Base-by-base conservation (phyloP, 495 filamentous ascomycete genomes). In the Hyphodiscus hymeniophilus region DNA sequence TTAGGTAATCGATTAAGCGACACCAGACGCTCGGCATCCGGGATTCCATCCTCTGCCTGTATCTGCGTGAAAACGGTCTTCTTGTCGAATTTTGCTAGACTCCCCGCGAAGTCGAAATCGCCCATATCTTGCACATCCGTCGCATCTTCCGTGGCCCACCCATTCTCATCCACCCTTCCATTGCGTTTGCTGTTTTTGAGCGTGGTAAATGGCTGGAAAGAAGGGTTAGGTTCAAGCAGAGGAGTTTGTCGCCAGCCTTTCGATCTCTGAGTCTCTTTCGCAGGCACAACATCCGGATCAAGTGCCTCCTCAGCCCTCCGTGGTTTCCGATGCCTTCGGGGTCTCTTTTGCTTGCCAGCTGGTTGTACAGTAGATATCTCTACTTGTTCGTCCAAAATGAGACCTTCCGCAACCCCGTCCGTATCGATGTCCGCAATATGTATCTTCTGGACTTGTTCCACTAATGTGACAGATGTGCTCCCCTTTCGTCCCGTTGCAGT, bases 81-180 rank as follows among this genome's bases (percentile, higher is more conserved):
- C 69, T 98, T 98, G 64, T 98, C 90, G 53, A 98, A 98, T 55
- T 92, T 92, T 15, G 85, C 87, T 11, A 95, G 70, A 52, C 87
- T 87, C 18, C 77, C 81, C 53, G 83, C 77, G 55, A 97, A 96
- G 65, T 97, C 90, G 52, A 96, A 97, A 50, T 97, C 91, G 1
- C 84, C 86, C 66, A 87, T 73, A 58, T 91, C 91, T 64, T 95
- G 91, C n/a, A 95, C 89, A 64, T 98, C 92, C 2, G 89, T 94
- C 20, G 89, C 89, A 64, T 96, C 90, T 61, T 94, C 92, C 0
- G 91, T 96, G 32, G 88, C 89, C 92, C 92, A 98, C 11, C 89
- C 92, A 66, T 85, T 94, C 16, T 85, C 75, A 51, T 83, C 73
- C 18, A 76, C 75, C 16, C 63, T 64, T 31, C 58, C 51, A 23